Conservation (phyloP, 1,139 yeast genomes). For the Sugiyamaella neomexicana region DNA sequence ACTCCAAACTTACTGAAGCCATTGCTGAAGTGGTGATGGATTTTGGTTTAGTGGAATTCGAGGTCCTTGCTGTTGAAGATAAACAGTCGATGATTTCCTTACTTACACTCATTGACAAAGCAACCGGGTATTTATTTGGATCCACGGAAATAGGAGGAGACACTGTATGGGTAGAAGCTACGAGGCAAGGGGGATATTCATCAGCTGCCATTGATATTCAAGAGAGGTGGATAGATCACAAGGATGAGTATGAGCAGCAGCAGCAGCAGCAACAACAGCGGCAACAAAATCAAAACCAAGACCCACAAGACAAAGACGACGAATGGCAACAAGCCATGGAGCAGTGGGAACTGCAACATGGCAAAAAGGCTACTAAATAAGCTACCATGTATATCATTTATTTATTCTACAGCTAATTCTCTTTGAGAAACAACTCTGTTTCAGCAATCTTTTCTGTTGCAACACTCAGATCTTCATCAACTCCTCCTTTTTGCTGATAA, state of each 20-base stretch:
- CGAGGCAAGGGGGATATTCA: slow-evolving; percentile 66
- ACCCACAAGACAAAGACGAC: slow-evolving; percentile 55
- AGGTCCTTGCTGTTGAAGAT: slow-evolving; percentile 88
- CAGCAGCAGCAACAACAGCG: slow-evolving; percentile 66
- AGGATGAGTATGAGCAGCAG: slow-evolving; percentile 65
- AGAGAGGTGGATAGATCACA: slow-evolving; percentile 92
- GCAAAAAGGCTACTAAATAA: slow-evolving; percentile 14
- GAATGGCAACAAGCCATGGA: slow-evolving; percentile 69
- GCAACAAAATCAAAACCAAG: slow-evolving; percentile 45
- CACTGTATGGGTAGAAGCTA: slow-evolving; percentile 92
- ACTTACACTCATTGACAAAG: slow-evolving; percentile 76
- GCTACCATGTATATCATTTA: not conserved
- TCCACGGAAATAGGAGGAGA: slow-evolving; percentile 93
- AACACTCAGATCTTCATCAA: slow-evolving; percentile 48
- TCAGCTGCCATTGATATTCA: slow-evolving; percentile 71
- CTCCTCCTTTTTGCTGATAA: slow-evolving; percentile 36
- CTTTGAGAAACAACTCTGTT: slow-evolving; percentile 34
- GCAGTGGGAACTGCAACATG: slow-evolving; percentile 57
- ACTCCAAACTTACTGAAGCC: slow-evolving; percentile 68
- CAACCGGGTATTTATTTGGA: slow-evolving; percentile 92
- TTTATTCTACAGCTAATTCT: not conserved
- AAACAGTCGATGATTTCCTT: slow-evolving; percentile 86
- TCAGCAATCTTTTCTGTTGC: slow-evolving; percentile 44
- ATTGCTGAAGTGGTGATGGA: slow-evolving; percentile 85
- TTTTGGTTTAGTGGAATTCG: slow-evolving; percentile 83